These are phyloP conservation scores for Bonnemaisonia californica DNA, from an alignment of 31 red algal genomes.

Conservation along the genomic window DNA sequence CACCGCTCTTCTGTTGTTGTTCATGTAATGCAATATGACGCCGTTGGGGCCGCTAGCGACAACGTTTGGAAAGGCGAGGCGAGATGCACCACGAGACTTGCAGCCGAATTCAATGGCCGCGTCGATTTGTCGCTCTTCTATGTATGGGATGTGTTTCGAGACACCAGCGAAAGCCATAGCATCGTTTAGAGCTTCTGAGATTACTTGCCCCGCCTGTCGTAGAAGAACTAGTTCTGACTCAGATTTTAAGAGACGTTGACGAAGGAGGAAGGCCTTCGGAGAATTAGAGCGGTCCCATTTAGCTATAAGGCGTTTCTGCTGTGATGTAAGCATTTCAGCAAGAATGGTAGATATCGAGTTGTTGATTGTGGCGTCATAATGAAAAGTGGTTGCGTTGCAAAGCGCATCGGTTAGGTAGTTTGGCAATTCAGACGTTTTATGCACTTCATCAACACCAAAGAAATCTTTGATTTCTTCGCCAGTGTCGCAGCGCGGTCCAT, in stretches of 20 bases:
- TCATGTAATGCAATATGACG: constrained; percentile 82
- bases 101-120: constrained; percentile 64
- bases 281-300: constrained; percentile 16
- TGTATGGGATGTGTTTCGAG: background rate
- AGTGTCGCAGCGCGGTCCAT: constrained; percentile 69
- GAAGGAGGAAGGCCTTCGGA: constrained; percentile 46
- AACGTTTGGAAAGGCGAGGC: constrained; percentile 76
- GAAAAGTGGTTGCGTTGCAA: background rate
- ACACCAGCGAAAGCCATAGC: constrained; percentile 49
- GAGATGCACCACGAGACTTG: constrained; percentile 36
- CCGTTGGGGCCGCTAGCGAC: constrained; percentile 69
- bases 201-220: constrained; percentile 44
- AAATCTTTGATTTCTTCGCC: constrained; percentile 48
- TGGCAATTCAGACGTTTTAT: constrained; percentile 22
- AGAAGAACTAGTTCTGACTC: constrained; percentile 62
- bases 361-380: constrained; percentile 31
- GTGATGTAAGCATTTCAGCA: background rate
- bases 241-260: constrained; percentile 73
- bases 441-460: constrained; percentile 77
- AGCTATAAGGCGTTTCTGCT: constrained; percentile 30
- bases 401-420: constrained; percentile 20
- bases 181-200: constrained; percentile 48
- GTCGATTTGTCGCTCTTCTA: constrained; percentile 67
- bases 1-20: constrained; percentile 48
- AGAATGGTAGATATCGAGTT: constrained; percentile 25